These are phyloP conservation scores for Calonectria pseudoturangicola DNA, from an alignment of 2,329 filamentous ascomycete species.

Conservation along the genomic window DNA sequence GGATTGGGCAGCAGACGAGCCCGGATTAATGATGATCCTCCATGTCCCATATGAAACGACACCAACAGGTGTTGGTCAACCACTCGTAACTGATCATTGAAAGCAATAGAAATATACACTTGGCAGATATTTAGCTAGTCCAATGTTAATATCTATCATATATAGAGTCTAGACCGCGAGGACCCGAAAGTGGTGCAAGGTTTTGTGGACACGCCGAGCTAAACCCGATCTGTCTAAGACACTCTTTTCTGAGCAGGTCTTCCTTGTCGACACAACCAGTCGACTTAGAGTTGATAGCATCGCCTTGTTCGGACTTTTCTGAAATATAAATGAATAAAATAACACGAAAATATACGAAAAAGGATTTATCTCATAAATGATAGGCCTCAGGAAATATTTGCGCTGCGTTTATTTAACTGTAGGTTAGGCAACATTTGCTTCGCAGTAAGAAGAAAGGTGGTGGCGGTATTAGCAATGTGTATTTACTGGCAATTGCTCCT, in stretches of 20 bases:
- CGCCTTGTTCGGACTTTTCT: no score
- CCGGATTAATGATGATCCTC: slow-evolving; percentile 19
- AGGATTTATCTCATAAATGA: no score
- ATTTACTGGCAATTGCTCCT: background rate
- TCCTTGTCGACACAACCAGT: no score
- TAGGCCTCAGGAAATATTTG: no score
- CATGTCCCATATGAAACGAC: background rate
- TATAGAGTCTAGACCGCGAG: background rate
- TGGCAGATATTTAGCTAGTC: background rate
- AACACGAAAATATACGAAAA: no score
- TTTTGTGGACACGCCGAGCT: background rate
- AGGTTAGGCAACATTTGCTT: background rate
- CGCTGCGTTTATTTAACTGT: background rate
- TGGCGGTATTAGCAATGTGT: background rate
- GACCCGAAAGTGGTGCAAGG: background rate
- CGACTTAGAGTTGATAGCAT: no score
- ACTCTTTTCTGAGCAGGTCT: background rate
- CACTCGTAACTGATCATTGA: background rate
- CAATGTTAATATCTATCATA: background rate
- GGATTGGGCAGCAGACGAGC: background rate
- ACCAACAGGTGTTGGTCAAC: background rate
- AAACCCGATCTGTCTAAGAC: background rate
- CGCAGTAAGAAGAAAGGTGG: no score
- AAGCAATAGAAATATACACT: background rate
- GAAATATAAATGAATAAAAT: no score